phyloP scores from a whole-genome alignment of 805 yeast genomes.

The Diddensiella santjacobensis region DNA sequence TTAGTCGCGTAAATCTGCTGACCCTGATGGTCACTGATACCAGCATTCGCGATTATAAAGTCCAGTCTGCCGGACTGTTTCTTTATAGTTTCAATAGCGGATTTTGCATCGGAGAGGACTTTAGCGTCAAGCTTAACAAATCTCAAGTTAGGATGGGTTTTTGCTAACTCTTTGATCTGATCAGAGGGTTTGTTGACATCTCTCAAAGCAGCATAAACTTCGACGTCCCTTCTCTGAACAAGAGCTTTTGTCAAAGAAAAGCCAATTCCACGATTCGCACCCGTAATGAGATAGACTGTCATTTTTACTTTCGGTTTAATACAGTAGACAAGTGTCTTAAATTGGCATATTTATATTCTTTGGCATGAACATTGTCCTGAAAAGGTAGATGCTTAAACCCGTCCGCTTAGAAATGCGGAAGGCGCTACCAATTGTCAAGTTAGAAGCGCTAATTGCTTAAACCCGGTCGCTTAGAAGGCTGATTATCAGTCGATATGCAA shows the following conservation, averaged over 20 bases:
- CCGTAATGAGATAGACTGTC: slow-evolving; percentile 32
- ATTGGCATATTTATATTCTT: too few species aligned
- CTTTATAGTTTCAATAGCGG: slow-evolving; percentile 16
- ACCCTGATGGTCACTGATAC: slow-evolving; percentile 13
- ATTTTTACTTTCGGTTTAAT: too few species aligned
- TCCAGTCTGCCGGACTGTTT: slow-evolving; percentile 27
- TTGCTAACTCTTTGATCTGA: slow-evolving; percentile 3
- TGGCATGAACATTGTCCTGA: too few species aligned
- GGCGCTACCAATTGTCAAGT: too few species aligned
- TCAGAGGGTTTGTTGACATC: slow-evolving; percentile 14
- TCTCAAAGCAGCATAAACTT: slow-evolving; percentile 27
- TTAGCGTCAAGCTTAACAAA: slow-evolving; percentile 27
- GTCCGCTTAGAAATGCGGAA: too few species aligned
- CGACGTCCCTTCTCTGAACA: slow-evolving; percentile 20
- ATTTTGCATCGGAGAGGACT: slow-evolving; percentile 20
- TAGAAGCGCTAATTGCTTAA: too few species aligned
- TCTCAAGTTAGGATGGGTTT: slow-evolving; percentile 21
- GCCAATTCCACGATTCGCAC: slow-evolving; percentile 37
- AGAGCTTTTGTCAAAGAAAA: slow-evolving; percentile 32
- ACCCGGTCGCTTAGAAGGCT: too few species aligned
- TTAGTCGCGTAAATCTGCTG: slow-evolving; percentile 1
- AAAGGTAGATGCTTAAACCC: too few species aligned
- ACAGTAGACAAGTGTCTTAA: too few species aligned
- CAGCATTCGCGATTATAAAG: slow-evolving; percentile 30
- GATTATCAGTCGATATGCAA: too few species aligned